Conservation (phyloP, 2,329 filamentous ascomycete genomes). For the Arthrobotrys iridis region DNA sequence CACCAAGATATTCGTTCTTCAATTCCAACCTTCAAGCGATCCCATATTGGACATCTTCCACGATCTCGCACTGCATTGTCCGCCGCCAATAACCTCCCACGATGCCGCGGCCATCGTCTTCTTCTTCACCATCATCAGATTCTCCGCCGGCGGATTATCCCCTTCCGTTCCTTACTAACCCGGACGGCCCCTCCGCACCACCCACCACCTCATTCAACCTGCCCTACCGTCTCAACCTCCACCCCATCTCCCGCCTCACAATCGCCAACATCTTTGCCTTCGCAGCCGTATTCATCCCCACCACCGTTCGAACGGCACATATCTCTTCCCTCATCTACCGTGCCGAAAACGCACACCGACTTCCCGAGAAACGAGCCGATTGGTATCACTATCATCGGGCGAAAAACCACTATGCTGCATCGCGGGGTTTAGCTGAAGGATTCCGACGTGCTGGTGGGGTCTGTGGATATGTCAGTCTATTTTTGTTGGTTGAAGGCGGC, state of each 20-base stretch:
- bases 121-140: background rate
- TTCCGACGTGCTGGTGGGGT: constrained; percentile 66
- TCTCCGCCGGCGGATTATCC: constrained; percentile 32
- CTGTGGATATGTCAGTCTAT: constrained; percentile 45
- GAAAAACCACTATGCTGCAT: constrained; percentile 89
- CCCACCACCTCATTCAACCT: constrained; percentile 10
- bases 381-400: constrained; percentile 99
- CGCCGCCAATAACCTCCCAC: constrained; percentile 4
- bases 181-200: constrained; percentile 49
- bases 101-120: constrained; percentile 18
- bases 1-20: constrained; percentile 6
- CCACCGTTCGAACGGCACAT: constrained; percentile 76
- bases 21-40: background rate
- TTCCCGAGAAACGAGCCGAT: constrained; percentile 81
- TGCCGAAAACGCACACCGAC: constrained; percentile 93
- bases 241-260: constrained; percentile 73
- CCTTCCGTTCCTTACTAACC: constrained; percentile 38
- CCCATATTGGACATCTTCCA: background rate
- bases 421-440: constrained; percentile 81
- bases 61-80: background rate
- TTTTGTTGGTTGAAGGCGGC: constrained; percentile 21
- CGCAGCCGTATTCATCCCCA: constrained; percentile 75
- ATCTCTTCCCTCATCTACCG: constrained; percentile 84
- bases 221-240: constrained; percentile 68
- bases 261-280: constrained; percentile 73